Evolutionary conservation across 1,284 basidiomycete species (phyloP).

Genomic region (Fomes fomentarius): DNA sequence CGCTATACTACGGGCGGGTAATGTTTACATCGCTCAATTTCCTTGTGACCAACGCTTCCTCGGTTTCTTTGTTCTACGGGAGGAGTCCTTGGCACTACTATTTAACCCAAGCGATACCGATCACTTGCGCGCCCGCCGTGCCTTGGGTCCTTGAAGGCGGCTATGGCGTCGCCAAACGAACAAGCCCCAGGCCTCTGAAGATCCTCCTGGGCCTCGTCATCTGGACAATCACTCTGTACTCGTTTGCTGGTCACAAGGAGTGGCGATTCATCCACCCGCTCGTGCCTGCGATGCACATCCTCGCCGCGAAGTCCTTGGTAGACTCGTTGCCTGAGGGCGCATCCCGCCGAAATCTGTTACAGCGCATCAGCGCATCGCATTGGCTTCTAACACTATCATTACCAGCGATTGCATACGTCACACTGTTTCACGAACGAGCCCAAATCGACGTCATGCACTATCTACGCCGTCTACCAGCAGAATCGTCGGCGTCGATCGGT

Average conservation of each 20-base stretch:
- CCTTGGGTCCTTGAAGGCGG: conserved; percentile 73
- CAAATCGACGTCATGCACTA: conserved; percentile 78
- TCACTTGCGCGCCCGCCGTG: conserved; percentile 74
- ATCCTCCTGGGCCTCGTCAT: conserved; percentile 55
- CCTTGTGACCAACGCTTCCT: conserved; percentile 76
- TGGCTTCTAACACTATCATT: conserved; percentile 57
- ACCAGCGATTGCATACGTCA: conserved; percentile 68
- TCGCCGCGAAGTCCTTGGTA: conserved; percentile 76
- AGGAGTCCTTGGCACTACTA: conserved; percentile 88
- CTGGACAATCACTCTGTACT: conserved; percentile 78
- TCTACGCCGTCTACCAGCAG: conserved; percentile 53
- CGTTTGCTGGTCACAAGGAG: conserved; percentile 89
- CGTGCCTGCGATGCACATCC: conserved; percentile 82
- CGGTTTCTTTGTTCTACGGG: conserved; percentile 95
- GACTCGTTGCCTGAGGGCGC: conserved; percentile 37
- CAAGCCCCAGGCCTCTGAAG: conserved; percentile 33
- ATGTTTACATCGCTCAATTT: conserved; percentile 87
- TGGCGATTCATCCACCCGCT: conserved; percentile 96
- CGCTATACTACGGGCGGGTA: conserved; percentile 65
- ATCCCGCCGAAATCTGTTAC: conserved; percentile 20
- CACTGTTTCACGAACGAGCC: conserved; percentile 74
- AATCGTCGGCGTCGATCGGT: conserved; percentile 67
- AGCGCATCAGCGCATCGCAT: conserved; percentile 28
- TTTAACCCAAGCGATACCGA: conserved; percentile 83
- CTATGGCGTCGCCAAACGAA: conserved; percentile 39